Conservation (phyloP, 108 stramenopile genomes). For the Cyclotella sp. region DNA sequence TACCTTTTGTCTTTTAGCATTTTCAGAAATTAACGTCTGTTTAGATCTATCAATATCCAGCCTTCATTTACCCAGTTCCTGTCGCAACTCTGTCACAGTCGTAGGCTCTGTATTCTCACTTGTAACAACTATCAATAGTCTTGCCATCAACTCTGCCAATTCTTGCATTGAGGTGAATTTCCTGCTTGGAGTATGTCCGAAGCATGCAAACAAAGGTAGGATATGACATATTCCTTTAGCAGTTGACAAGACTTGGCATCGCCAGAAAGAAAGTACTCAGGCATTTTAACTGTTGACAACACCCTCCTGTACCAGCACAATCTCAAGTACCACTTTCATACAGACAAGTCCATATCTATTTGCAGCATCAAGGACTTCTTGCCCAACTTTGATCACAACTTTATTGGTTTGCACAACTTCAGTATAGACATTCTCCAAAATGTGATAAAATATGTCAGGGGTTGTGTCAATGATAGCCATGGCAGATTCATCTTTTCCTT, state of each 20-base stretch:
- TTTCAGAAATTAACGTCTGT: slow-evolving; percentile 11
- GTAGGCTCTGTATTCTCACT: background rate
- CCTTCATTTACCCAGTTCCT: slow-evolving; percentile 4
- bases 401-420: background rate
- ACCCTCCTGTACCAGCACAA: background rate
- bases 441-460: slow-evolving; percentile 22
- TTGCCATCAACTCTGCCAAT: too few species aligned
- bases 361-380: slow-evolving; percentile 28
- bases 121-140: background rate
- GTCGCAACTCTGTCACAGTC: slow-evolving; percentile 15
- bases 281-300: slow-evolving; percentile 8
- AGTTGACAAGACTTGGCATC: slow-evolving; percentile 22
- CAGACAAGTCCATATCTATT: slow-evolving; percentile 20
- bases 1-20: background rate
- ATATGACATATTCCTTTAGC: slow-evolving; percentile 17
- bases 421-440: slow-evolving; percentile 20
- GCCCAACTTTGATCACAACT: background rate
- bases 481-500: background rate
- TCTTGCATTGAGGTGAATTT: too few species aligned
- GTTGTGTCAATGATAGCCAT: background rate
- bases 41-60: slow-evolving; percentile 36
- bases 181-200: too few species aligned
- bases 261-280: slow-evolving; percentile 22
- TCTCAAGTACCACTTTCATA: slow-evolving; percentile 20
- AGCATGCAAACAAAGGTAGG: too few species aligned